Base-by-base conservation (phyloP, 2,329 filamentous ascomycete species). In the Coniella lustricola region DNA sequence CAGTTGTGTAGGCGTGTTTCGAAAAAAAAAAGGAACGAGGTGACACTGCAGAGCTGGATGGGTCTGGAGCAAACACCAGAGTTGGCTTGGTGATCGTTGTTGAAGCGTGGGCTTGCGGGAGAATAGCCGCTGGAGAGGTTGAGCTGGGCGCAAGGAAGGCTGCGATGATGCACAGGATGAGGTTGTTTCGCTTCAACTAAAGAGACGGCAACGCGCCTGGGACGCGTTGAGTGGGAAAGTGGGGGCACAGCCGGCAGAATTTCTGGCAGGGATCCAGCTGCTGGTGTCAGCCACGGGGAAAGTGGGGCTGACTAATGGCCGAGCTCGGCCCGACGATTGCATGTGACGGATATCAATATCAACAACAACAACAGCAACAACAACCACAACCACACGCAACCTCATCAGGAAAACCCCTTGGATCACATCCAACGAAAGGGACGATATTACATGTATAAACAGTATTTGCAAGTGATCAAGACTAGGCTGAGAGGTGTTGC, bases 171-270 rank as follows among this genome's bases (percentile, higher is more conserved):
- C 14, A 17, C n/a, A 8, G 22, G 16, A 34, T 29, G 40, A 33
- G n/a, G 40, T 33, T 16, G 16, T 42, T 3, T 13, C 16, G 20
- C 8, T 18, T 22, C 18, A 16, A 17, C 29, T 39, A 40, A 22
- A 21, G 20, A 2, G 17, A 31, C n/a, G 38, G 25, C 25, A 46
- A 46, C 36, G 35, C 35, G 35, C 25, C 44, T 34, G 21, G 25
- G 25, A 46, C 44, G 44, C 44, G 44, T 46, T 46, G 35, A 46
- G 44, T 40, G 44, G 13, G 33, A 33, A 43, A 41, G 20, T 16
- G 40, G 25, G 40, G 40, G 40, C 25, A 20, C 16, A 1, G 18
- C 17, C 31, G 40, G 29, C 29, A 43, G 40, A 43, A 43, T 43
- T 34, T 21, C 31, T 20, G 29, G 14, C 40, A 43, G 40, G 40